Base-by-base conservation (phyloP, 148 eudicot species). In the Nyssa sinensis region DNA sequence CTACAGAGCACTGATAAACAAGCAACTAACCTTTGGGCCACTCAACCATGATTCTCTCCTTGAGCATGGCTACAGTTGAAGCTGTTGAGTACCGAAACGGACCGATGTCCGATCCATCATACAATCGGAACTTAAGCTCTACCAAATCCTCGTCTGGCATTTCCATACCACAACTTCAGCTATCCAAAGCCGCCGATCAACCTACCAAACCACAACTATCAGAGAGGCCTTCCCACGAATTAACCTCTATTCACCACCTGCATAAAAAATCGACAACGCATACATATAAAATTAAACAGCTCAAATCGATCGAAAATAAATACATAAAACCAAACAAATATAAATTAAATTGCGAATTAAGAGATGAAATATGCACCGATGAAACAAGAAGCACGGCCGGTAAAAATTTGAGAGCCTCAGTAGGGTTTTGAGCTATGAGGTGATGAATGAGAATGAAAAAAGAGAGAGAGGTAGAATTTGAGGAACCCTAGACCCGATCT, bases 31-130 rank as follows among this genome's bases (percentile, higher is more conserved):
- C 97, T 88, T 90, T 88, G 53, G 97, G 97, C 97, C 97, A 90
- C 73, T 90, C 92, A 30, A 89, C 58, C 23, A 92, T 84, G 72
- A 92, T 75, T 73, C 88, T 80, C 68, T 92, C 97, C 81, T 92
- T 92, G 33, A 92, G 89, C 78, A 84, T 77, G 21, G 92, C 85
- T 1, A 92, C 86, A 2, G 90, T 92, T 7, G 92, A 75, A 28
- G 89, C 80, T 55, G 87, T 81, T 0, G 94, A 72, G 65, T 86
- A 90, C 13, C 72, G 79, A 69, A 84, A 89, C 30, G 97, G 97
- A 23, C 97, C 97, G 61, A 92, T 88, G 73, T 92, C 94, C 3
- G 92, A 85, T 61, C 97, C 97, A 79, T 92, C 97, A 35, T 83
- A 79, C 49, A 92, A 75, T 60, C 97, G 77, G 81, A 92, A 92